Evolutionary conservation across 768 basidiomycete species (phyloP), one percentile per base, ranked within the genome.

Genomic region (Strobilomyces echinocephalus): DNA sequence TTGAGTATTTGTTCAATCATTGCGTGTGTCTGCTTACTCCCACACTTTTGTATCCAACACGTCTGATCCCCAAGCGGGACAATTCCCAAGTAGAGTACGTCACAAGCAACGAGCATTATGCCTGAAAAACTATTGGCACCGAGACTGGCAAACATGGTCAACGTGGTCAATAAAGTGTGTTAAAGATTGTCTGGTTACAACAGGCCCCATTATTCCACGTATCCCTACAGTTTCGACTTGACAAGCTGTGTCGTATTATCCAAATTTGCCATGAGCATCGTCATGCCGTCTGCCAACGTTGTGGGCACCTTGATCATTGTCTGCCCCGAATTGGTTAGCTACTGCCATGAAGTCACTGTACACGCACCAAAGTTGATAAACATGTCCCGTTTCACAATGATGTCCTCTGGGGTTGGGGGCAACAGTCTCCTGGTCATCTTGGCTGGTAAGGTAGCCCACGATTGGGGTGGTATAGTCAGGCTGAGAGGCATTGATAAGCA

Each of bases 381-480:
- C 47, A 75, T 70, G 42, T 79, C 76, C 95, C 94, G 97, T 63
- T 92, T 87, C 24, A 76, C 69, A 14, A 85, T 65, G 46, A 97
- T 76, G 52, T 86, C 83, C 70, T 98, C 97, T 0, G 93, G 89
- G 8, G 83, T 84, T 56, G 88, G 79, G 3, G 79, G 76, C 54
- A 95, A 95, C 46, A 99, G 66, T 6, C 76, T 73, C 8, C 90
- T 88, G 12, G 85, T 81, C 9, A 50, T 84, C 87, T 70, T 84
- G 81, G 65, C 90, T 92, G 4, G 81, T 85, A 30, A 99, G 79
- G 67, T 87, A 98, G 7, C 93, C 94, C 26, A 97, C 93, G 41
- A 98, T 66, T 10, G 97, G 95, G 4, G 95, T 91, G 49, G 97
- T 83, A 63, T 78, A 95, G 63, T 97, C 92, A 39, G 95, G 93